Evolutionary conservation across 441 rosid species (phyloP).

Genomic region (Eugenia klotzschiana): DNA sequence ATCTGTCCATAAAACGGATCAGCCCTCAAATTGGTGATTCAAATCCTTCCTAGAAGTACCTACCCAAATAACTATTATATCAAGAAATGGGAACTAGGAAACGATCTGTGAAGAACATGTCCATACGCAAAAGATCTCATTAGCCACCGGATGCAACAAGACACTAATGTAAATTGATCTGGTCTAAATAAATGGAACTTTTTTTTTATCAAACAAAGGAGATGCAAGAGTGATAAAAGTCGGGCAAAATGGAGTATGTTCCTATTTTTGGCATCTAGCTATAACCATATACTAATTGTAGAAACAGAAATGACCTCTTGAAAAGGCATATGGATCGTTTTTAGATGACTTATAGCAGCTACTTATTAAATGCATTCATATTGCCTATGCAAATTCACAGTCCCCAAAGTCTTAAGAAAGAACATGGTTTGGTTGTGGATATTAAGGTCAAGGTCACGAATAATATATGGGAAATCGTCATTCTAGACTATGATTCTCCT

Average conservation of each 20-base stretch:
- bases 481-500: not conserved
- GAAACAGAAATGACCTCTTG: not conserved
- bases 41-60: not conserved
- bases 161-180: not conserved
- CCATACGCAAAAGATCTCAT: not conserved
- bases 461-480: not conserved
- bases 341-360: not conserved
- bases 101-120: not conserved
- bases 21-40: not conserved
- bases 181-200: not conserved
- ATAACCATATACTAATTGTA: not conserved
- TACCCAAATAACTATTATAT: not conserved
- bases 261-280: not conserved
- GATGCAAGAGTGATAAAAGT: not conserved
- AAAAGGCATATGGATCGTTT: not conserved
- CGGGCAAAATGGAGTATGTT: not conserved
- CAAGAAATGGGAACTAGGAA: not conserved
- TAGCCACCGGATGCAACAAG: not conserved
- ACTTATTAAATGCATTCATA: not conserved
- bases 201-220: not conserved
- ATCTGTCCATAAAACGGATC: not conserved
- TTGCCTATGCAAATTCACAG: not conserved
- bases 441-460: not conserved
- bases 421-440: not conserved
- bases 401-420: not conserved